Base-by-base conservation (phyloP, 352 stramenopile genomes). In the Phytophthora pluvialis region DNA sequence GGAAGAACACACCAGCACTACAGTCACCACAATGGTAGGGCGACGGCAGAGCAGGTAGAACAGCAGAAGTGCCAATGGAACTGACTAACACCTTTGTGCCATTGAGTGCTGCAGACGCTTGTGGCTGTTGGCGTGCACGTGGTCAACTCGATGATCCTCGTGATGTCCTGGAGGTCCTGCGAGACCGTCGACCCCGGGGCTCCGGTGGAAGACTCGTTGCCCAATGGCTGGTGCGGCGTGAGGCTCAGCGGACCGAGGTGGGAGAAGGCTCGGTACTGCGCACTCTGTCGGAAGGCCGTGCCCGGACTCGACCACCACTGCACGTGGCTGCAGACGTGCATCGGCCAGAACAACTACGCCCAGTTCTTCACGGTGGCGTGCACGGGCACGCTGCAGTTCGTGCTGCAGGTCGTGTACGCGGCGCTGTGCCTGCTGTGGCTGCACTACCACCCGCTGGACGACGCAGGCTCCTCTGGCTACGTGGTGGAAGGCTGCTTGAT, bases 311-410 rank as follows among this genome's bases (percentile, higher is more conserved):
- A 96, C 39, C 88, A 96, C 70, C 88, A 96, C 58, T 96, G 88
- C 76, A 96, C 88, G 10, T 96, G 88, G 88, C 73, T 96, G 10
- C 85, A 96, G 60, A 96, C 86, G 4, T 96, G 88, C 48, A 84
- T 96, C 21, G 88, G 86, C 38, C 83, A 84, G 57, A 66, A 74
- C 36, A 96, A 96, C 51, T 96, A 96, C 47, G 84, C 74, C n/a
- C 86, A 94, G 47, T 96, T 96, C 59, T 94, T 94, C 62, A 93
- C 81, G 18, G 85, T 96, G 54, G 88, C 88, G 0, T 80, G 78
- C 57, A 85, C 80, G 2, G 82, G 80, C 12, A 80, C 76, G 1
- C 16, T 91, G 18, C 84, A 95, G 52, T 93, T 93, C 45, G 50
- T 91, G 18, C 55, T 81, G 35, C 86, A 95, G 42, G 74, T 79